Evolutionary conservation across 2,329 filamentous ascomycete genomes (phyloP), one percentile per base, ranked within the genome.

Genomic region (Alternaria conjuncta): DNA sequence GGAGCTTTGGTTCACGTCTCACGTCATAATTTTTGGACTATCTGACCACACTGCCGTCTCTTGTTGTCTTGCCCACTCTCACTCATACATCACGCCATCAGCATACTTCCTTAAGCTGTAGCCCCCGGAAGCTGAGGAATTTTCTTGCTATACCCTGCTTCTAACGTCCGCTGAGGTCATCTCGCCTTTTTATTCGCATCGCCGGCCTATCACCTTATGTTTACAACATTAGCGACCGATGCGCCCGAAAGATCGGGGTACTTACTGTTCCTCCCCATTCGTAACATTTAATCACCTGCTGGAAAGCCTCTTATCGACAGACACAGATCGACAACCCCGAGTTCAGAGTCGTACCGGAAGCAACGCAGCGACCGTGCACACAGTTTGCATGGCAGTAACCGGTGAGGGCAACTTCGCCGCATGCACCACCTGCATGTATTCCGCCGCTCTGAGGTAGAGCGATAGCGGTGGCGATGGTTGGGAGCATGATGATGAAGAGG

Each of bases 111-210:
- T n/a, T 36, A 9, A 36, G 32, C 15, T 9, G 32, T 36, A 1
- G 32, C 15, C 4, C 13, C 15, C 32, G 15, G 1, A 5, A 36
- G 4, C 8, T n/a, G 8, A n/a, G 0, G 0, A 4, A 0, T 9
- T 2, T 10, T 36, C n/a, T 3, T n/a, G 4, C 9, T 41, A 18
- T 41, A 41, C 15, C 8, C n/a, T 18, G 36, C 36, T n/a, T 3
- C 5, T 41, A 6, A 41, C 1, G 2, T 41, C 8, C 15, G 9
- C n/a, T 41, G 15, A 18, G 15, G 5, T 6, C 36, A 11, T 11
- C 15, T 11, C 36, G 36, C 36, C 36, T 11, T 41, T 6, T 18
- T 6, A 41, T 11, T 18, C n/a, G 36, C 36, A 41, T 41, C 9
- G 15, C 5, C 36, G n/a, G 36, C n/a, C 5, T 41, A 18, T 11